phyloP scores from a whole-genome alignment of 2,329 filamentous ascomycete species.

The Fusarium mundagurra region DNA sequence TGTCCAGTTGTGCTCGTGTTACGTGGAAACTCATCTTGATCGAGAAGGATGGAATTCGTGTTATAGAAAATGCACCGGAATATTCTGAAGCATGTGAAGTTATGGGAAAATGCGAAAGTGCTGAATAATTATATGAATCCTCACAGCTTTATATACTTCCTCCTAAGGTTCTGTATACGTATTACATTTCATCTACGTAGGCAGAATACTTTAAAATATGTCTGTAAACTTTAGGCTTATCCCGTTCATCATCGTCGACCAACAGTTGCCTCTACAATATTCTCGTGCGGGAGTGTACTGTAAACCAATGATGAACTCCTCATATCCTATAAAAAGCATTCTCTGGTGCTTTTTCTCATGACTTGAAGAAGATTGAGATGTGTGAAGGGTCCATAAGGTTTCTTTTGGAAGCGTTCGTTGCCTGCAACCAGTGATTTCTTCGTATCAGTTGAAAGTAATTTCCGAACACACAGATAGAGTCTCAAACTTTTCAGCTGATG shows the following conservation, averaged over 20 bases:
- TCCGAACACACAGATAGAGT: not conserved
- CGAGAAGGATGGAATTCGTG: not conserved
- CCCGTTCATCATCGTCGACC: not conserved
- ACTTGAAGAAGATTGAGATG: not conserved
- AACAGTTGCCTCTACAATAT: not conserved
- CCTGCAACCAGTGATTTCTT: not conserved
- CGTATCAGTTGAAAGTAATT: no score
- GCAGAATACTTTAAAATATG: not conserved
- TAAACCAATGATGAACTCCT: no score
- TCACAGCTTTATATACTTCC: not conserved
- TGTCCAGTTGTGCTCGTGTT: no score
- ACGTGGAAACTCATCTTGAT: no score
- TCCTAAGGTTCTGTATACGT: not conserved
- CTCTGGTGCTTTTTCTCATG: no score
- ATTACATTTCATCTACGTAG: not conserved
- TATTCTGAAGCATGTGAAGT: rapidly evolving
- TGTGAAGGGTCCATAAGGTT: not conserved
- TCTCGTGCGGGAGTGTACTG: not conserved
- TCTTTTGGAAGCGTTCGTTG: no score
- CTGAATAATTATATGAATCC: no score
- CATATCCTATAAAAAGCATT: not conserved
- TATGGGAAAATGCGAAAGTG: rapidly evolving
- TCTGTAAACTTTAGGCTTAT: no score
- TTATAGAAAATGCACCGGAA: no score
- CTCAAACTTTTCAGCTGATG: not conserved